phyloP scores from a whole-genome alignment of 1,284 basidiomycete genomes.

The Sporisorium exsertum region DNA sequence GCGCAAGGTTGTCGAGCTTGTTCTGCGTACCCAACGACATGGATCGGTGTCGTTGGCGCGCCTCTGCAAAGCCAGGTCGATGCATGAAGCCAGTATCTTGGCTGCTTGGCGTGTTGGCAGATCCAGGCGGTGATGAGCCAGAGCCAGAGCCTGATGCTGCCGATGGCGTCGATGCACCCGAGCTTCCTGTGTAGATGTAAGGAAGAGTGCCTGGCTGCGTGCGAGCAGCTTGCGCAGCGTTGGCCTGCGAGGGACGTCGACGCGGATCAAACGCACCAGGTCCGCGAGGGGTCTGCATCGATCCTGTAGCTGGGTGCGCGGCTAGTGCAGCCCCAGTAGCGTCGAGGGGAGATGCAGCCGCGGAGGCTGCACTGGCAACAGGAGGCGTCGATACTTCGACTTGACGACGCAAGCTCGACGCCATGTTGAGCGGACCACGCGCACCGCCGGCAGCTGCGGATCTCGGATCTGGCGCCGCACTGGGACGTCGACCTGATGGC shows the following conservation, averaged over 20 bases:
- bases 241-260: conserved; percentile 32
- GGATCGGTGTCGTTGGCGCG: conserved; percentile 39
- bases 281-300: conserved; percentile 15
- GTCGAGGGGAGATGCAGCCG: conserved; percentile 26
- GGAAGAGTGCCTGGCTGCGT: conserved; percentile 27
- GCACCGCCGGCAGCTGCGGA: conserved; percentile 13
- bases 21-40: conserved; percentile 34
- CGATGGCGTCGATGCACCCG: conserved; percentile 18
- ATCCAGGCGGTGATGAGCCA: conserved; percentile 31
- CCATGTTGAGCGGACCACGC: conserved; percentile 38
- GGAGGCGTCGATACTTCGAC: conserved; percentile 49
- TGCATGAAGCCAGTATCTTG: conserved; percentile 25
- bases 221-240: conserved; percentile 13
- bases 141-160: conserved; percentile 13
- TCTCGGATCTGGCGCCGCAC: conserved; percentile 55
- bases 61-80: conserved; percentile 48
- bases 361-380: conserved; percentile 7
- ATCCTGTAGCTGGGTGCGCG: not conserved
- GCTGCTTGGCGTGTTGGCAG: conserved; percentile 25
- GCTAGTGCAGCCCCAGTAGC: conserved; percentile 27
- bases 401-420: conserved; percentile 58
- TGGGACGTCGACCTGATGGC: conserved; percentile 55
- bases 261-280: conserved; percentile 46
- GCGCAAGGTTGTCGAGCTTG: conserved; percentile 35
- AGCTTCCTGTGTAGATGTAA: conserved; percentile 32